Conservation (phyloP, 768 basidiomycete species). For the Tulasnella sp. region DNA sequence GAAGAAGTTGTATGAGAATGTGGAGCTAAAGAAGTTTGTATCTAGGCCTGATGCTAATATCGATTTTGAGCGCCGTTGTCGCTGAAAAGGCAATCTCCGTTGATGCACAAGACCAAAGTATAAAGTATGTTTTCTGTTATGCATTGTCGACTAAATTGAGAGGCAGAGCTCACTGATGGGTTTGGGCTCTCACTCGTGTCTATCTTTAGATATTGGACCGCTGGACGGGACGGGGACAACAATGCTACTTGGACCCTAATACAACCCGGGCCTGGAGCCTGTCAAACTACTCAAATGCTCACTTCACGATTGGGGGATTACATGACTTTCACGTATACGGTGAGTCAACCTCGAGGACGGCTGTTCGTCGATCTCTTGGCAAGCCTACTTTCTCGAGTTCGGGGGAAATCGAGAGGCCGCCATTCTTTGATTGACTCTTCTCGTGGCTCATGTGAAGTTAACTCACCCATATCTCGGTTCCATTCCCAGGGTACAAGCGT, state of each 20-base stretch:
- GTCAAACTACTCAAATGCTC: neutral
- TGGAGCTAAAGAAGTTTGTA: neutral
- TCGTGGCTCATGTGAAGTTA: neutral
- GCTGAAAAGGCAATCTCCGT: neutral
- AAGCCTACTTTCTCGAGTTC: neutral
- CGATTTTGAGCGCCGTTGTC: neutral
- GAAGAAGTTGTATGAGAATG: neutral
- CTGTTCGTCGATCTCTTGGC: neutral
- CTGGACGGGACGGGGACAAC: neutral
- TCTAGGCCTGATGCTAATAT: neutral
- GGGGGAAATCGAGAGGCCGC: too few relatives aligned
- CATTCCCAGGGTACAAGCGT: constrained; percentile 5
- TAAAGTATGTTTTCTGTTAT: neutral
- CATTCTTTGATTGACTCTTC: neutral
- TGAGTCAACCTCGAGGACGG: neutral
- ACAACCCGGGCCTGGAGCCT: constrained; percentile 30
- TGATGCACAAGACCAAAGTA: neutral
- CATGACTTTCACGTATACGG: neutral
- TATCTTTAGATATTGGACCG: neutral
- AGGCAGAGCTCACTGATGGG: too few relatives aligned
- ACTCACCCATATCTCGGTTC: too few relatives aligned
- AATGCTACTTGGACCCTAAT: neutral
- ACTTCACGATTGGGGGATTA: neutral
- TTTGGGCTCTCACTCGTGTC: neutral
- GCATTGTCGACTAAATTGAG: neutral